Evolutionary conservation across 1,284 basidiomycete species (phyloP).

Genomic region (Papiliotrema nemorosa): DNA sequence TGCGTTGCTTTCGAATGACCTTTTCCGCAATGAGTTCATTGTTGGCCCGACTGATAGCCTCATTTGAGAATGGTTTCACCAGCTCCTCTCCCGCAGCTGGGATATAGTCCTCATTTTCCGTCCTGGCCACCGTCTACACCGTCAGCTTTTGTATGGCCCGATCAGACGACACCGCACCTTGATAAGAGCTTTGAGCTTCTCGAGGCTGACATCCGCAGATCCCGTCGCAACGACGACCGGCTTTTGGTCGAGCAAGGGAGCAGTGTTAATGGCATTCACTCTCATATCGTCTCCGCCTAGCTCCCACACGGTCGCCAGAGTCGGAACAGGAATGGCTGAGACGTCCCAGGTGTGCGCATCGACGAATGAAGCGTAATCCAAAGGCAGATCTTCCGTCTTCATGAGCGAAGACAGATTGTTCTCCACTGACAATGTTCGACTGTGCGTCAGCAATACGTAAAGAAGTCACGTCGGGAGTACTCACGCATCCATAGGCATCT

Average conservation of each 20-base stretch:
- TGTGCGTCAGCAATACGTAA: neutral
- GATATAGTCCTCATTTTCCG: conserved; percentile 64
- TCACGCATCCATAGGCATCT: conserved; percentile 80
- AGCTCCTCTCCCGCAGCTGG: conserved; percentile 57
- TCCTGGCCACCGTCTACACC: conserved; percentile 68
- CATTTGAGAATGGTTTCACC: conserved; percentile 59
- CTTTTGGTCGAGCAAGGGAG: too few relatives aligned
- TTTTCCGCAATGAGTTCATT: conserved; percentile 28
- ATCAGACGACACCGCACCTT: conserved; percentile 56
- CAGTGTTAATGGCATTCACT: too few relatives aligned
- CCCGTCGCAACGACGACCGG: too few relatives aligned
- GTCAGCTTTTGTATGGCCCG: neutral
- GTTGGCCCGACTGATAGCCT: conserved; percentile 57
- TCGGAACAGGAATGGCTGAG: neutral
- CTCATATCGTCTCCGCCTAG: neutral
- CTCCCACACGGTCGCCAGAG: neutral
- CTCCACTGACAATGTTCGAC: neutral
- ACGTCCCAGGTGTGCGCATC: conserved; percentile 56
- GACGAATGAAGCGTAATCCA: conserved; percentile 54
- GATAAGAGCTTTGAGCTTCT: conserved; percentile 62
- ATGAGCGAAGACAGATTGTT: neutral
- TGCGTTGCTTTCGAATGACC: conserved; percentile 14
- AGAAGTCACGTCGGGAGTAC: conserved; percentile 39
- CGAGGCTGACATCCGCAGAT: too few relatives aligned
- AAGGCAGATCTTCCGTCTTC: conserved; percentile 25